A percentile compares a stretch with the other conserved stretches of the same genome.
Evolutionary conservation across 2,329 filamentous ascomycete genomes (phyloP).

Genomic region (Xylariaceae sp.): DNA sequence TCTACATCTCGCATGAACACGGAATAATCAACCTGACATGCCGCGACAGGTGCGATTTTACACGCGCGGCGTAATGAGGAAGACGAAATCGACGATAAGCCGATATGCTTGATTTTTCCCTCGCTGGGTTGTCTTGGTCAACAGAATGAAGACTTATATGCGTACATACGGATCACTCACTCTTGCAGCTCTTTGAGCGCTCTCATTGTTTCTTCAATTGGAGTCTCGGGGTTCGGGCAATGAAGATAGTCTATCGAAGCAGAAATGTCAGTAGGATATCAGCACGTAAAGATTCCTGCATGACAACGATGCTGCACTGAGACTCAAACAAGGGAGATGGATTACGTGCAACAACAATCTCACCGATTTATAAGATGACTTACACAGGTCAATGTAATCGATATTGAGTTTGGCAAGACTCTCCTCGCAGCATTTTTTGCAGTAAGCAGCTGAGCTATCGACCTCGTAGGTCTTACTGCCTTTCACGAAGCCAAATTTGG

Average conservation of each 20-base stretch:
- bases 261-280: not conserved
- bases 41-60: constrained; percentile 45
- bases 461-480: constrained; percentile 5
- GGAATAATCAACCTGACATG: constrained; percentile 52
- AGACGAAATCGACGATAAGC: constrained; percentile 46
- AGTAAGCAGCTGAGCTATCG: constrained; percentile 23
- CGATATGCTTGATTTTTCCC: constrained; percentile 52
- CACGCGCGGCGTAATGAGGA: constrained; percentile 46
- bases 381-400: constrained; percentile 42
- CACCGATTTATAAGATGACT: not conserved
- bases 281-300: not conserved
- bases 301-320: too few relatives aligned
- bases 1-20: constrained; percentile 49
- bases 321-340: too few relatives aligned
- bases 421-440: constrained; percentile 3
- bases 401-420: constrained; percentile 26
- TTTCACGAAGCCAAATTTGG: constrained; percentile 44
- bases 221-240: constrained; percentile 37
- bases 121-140: constrained; percentile 27
- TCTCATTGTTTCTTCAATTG: constrained; percentile 45
- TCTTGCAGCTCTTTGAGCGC: constrained; percentile 41
- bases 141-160: not conserved
- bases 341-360: too few relatives aligned
- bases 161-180: constrained; percentile 11
- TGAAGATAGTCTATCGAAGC: constrained; percentile 36